Evolutionary conservation across 1,284 basidiomycete genomes (phyloP).

Genomic region (Malassezia restricta): DNA sequence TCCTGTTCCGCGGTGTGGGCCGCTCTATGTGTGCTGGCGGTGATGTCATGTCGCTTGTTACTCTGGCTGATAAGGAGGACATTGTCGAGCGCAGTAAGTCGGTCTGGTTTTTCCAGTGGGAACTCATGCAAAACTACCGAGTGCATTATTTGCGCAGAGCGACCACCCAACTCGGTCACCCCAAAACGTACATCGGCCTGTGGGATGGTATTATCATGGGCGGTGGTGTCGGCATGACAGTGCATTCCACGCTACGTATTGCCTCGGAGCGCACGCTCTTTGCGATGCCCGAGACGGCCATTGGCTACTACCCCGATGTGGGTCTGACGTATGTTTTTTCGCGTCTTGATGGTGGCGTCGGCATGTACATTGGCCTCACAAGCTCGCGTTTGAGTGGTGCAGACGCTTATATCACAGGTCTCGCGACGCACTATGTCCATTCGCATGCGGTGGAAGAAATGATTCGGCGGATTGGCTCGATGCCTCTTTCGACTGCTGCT

Average conservation of each 20-base stretch:
- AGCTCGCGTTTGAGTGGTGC: constrained; percentile 48
- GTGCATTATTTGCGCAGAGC: constrained; percentile 53
- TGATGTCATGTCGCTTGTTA: constrained; percentile 60
- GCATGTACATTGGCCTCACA: constrained; percentile 86
- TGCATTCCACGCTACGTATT: constrained; percentile 79
- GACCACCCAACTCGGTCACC: constrained; percentile 8
- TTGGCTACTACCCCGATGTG: constrained; percentile 61
- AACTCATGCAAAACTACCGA: constrained; percentile 83
- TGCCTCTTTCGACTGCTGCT: constrained; percentile 22
- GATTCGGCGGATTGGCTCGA: constrained; percentile 24
- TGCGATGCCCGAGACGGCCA: constrained; percentile 67
- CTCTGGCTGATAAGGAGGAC: constrained; percentile 23
- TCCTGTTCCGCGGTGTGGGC: constrained; percentile 52
- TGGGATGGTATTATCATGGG: constrained; percentile 64
- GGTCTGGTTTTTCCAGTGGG: constrained; percentile 75
- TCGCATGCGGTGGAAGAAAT: constrained; percentile 24
- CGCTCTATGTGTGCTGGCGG: constrained; percentile 88
- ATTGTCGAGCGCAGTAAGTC: constrained; percentile 51
- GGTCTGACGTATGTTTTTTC: constrained; percentile 82
- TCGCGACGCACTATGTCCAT: constrained; percentile 39
- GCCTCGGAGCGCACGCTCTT: constrained; percentile 77
- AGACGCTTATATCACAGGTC: constrained; percentile 36
- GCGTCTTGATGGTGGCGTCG: constrained; percentile 76
- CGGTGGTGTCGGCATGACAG: constrained; percentile 79
- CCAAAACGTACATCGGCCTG: constrained; percentile 72